Evolutionary conservation across 768 basidiomycete genomes (phyloP), one percentile per base, ranked within the genome.

Genomic region (Bullera alba): DNA sequence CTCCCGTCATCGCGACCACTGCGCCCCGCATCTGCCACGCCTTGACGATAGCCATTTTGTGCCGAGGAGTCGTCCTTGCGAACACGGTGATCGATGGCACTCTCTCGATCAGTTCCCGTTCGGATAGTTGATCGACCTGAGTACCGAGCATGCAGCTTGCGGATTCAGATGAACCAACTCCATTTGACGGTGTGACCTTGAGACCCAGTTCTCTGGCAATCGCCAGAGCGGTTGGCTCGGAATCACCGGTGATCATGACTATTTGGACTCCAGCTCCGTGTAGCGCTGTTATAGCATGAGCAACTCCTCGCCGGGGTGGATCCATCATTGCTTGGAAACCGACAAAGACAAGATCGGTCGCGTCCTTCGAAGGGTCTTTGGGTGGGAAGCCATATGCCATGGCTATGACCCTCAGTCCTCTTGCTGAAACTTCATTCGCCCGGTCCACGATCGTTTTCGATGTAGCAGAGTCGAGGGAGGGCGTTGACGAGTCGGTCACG

Each of bases 241-340:
- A 84, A 63, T 97, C 92, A 3, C 92, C 92, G 0, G 93, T 96
- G 67, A 96, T 95, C 92, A 97, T 96, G 37, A 96, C 84, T n/a
- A 96, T 83, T 63, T 92, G 89, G 42, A 97, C 85, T 4, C 91
- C 89, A 22, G 86, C 91, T 23, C 77, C 74, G 64, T 91, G 87
- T 29, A 96, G 76, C 25, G 86, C 75, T 32, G 77, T 78, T 56
- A 97, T 85, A 17, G 93, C 84, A 60, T 89, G 87, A 3, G 86
- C 84, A n/a, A 96, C 90, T 25, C 91, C 93, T 60, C 84, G 84
- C 39, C 92, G 78, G 0, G 93, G 93, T 5, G 93, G 93, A 71
- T 97, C 93, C 48, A 85, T 76, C 90, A 96, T 97, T 10, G 87
- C 90, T 67, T 87, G 85, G 74, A 91, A 93, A 0, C 93, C 93